Evolutionary conservation across 768 basidiomycete species (phyloP).

Genomic region (Boletus eberwhitei): DNA sequence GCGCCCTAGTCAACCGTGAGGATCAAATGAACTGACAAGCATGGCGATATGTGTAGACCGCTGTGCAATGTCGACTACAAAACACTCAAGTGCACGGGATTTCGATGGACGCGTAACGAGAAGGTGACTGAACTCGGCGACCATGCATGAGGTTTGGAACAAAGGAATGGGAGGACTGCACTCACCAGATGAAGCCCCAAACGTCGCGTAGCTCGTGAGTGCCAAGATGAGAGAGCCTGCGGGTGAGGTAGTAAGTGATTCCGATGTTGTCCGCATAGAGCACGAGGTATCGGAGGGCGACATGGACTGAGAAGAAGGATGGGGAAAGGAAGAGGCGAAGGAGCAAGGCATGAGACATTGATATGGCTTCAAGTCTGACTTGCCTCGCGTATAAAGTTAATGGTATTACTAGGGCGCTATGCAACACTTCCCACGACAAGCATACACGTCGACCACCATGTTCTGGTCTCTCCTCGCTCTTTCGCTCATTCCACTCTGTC

Average conservation of each 20-base stretch:
- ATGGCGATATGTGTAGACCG: constrained; percentile 94
- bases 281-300: constrained; percentile 85
- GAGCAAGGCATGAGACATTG: constrained; percentile 73
- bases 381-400: too few species aligned
- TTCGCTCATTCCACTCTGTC: constrained; percentile 29
- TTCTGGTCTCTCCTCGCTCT: constrained; percentile 29
- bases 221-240: constrained; percentile 65
- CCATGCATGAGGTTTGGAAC: constrained; percentile 11
- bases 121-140: constrained; percentile 64
- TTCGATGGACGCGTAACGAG: constrained; percentile 89
- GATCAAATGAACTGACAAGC: constrained; percentile 61
- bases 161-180: neutral
- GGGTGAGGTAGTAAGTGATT: constrained; percentile 86
- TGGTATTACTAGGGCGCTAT: neutral
- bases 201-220: constrained; percentile 74
- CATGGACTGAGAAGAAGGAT: constrained; percentile 90
- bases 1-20: constrained; percentile 9
- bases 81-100: constrained; percentile 90
- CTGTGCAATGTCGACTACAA: constrained; percentile 84
- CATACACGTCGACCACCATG: constrained; percentile 7
- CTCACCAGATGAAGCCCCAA: constrained; percentile 87
- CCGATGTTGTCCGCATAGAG: constrained; percentile 84
- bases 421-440: constrained; percentile 17
- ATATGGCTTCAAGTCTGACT: neutral
- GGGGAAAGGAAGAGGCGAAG: constrained; percentile 91